Conservation (phyloP, 2,329 filamentous ascomycete species). For the Dothidotthia symphoricarpi region DNA sequence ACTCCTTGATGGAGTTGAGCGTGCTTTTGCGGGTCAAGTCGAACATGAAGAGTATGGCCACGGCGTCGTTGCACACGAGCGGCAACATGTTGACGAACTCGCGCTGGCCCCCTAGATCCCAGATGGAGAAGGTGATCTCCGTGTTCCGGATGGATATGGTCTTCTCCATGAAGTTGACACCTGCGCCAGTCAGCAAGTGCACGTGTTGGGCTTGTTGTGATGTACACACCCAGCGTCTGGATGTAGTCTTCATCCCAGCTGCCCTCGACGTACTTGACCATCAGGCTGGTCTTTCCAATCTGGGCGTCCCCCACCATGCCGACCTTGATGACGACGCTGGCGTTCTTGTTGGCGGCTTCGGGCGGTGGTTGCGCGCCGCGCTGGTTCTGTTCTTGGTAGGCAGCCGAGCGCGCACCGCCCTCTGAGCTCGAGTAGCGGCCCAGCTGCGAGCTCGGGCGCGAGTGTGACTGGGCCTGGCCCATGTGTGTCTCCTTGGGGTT, state of each 20-base stretch:
- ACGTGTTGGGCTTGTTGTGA: background rate
- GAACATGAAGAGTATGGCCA: slow-evolving; percentile 99
- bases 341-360: slow-evolving; percentile 48
- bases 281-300: slow-evolving; percentile 97
- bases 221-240: slow-evolving; percentile 74
- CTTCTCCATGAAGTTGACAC: slow-evolving; percentile 99
- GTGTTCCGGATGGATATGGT: slow-evolving; percentile 99
- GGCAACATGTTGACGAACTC: slow-evolving; percentile 99
- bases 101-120: slow-evolving; percentile 95
- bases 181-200: slow-evolving; percentile 43
- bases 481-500: slow-evolving; percentile 35
- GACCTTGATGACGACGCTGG: slow-evolving; percentile 93
- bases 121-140: slow-evolving; percentile 99
- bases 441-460: slow-evolving; percentile 52
- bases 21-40: slow-evolving; percentile 97
- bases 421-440: slow-evolving; percentile 51
- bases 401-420: slow-evolving; percentile 31
- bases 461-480: slow-evolving; percentile 36
- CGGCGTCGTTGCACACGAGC: slow-evolving; percentile 97
- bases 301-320: slow-evolving; percentile 99
- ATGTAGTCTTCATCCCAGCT: slow-evolving; percentile 99
- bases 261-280: slow-evolving; percentile 99
- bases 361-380: slow-evolving; percentile 42
- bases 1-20: slow-evolving; percentile 98
- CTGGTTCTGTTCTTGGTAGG: slow-evolving; percentile 51